Base-by-base conservation (phyloP, 768 basidiomycete species). In the Suillus paluster region DNA sequence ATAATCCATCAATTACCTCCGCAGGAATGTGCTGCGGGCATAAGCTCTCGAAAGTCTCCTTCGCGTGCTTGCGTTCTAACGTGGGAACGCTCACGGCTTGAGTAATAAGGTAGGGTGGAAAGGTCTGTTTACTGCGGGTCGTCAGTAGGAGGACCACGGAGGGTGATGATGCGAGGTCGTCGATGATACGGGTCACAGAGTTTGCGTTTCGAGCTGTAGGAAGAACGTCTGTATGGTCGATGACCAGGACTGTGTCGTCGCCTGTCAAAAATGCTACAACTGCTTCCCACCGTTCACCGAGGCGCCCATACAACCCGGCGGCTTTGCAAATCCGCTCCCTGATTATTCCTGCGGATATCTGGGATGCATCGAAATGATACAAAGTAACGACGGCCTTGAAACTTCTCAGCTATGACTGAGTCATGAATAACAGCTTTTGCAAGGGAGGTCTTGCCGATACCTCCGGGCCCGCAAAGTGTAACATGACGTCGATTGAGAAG, bases 371-470 rank as follows among this genome's bases (percentile, higher is more conserved):
- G 1, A 58, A 58, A 58, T 2, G 41, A 45, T 33, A 45, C 45
- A 52, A 60, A 60, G 38, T 41, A 41, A 10, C 38, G 46, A 14
- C 48, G 58, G 9, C 39, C 58, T 41, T 27, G 33, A 49, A 46
- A 59, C 49, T 21, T 59, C 33, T 30, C 49, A 33, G 23, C 49
- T 25, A 59, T 52, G 7, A 19, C 30, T 14, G 45, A 38, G 27
- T 53, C 59, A 21, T 59, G 27, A 7, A 59, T 45, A 34, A 54
- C 25, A 10, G 59, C 59, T 53, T 55, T 56, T 38, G 59, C 50
- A 5, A 59, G 25, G 14, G 59, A 27, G 36, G 27, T 53, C 23
- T 59, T 59, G 34, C 59, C 49, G 23, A 55, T 59, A 17, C 59
- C 59, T 27, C 49, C 59, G 7, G 59, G 23, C 1, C 59, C 59